Evolutionary conservation across 1,284 basidiomycete species (phyloP).

Genomic region (Apiotrichum mycotoxinovorans): DNA sequence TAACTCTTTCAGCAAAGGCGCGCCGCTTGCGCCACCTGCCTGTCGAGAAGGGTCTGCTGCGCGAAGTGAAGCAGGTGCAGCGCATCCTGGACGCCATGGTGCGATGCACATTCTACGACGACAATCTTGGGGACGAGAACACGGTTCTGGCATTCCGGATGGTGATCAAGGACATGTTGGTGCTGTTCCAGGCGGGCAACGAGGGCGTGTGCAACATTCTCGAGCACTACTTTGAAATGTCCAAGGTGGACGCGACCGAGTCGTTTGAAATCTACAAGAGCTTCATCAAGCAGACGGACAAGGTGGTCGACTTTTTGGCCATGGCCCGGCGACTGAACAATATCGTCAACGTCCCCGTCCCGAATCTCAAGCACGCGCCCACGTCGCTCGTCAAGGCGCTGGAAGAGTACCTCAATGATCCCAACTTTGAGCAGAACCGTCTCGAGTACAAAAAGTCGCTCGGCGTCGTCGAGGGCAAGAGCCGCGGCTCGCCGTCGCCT

Average conservation of each 20-base stretch:
- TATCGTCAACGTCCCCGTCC: conserved; percentile 86
- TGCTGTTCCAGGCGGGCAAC: conserved; percentile 94
- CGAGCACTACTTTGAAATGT: conserved; percentile 99
- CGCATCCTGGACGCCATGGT: conserved; percentile 80
- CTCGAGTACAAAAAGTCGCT: conserved; percentile 87
- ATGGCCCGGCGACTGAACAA: conserved; percentile 90
- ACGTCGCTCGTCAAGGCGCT: conserved; percentile 87
- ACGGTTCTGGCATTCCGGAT: conserved; percentile 84
- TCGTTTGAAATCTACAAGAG: conserved; percentile 86
- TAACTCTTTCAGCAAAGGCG: conserved; percentile 35
- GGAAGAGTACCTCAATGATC: conserved; percentile 92
- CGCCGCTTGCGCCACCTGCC: conserved; percentile 84
- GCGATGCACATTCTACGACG: conserved; percentile 83
- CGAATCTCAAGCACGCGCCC: conserved; percentile 92
- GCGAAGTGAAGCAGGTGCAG: conserved; percentile 89
- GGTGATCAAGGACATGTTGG: conserved; percentile 94
- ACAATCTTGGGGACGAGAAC: conserved; percentile 87
- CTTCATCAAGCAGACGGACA: conserved; percentile 92
- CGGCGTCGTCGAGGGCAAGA: conserved; percentile 61
- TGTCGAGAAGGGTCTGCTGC: conserved; percentile 89
- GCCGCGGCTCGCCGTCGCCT: conserved; percentile 2
- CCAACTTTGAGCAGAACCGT: conserved; percentile 92
- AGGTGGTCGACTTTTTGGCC: conserved; percentile 89
- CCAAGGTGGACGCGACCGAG: conserved; percentile 79
- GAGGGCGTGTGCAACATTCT: conserved; percentile 97